Evolutionary conservation across 2,329 filamentous ascomycete species (phyloP).

Genomic region (Byssochlamys sp.): DNA sequence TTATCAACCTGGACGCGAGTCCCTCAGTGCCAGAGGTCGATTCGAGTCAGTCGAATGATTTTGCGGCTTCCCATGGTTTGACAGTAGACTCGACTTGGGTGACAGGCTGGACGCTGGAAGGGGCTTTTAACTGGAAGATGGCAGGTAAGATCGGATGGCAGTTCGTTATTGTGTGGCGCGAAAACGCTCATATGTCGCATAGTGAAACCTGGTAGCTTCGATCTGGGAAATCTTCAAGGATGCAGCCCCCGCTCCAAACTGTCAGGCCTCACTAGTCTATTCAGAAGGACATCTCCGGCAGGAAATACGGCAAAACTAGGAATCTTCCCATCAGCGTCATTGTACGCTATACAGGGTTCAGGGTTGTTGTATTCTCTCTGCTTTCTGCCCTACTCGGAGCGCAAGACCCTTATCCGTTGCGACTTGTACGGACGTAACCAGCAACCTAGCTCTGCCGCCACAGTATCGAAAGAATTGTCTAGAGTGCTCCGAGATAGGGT

Average conservation of each 20-base stretch:
- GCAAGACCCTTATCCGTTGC: constrained; percentile 20
- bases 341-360: constrained; percentile 12
- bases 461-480: constrained; percentile 1
- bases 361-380: constrained; percentile 16
- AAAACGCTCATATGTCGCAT: neutral
- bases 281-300: neutral
- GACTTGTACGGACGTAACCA: constrained; percentile 16
- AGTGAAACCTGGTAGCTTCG: neutral
- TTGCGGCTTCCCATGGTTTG: constrained; percentile 7
- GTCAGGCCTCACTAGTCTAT: neutral
- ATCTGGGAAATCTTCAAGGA: neutral
- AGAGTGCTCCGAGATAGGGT: constrained; percentile 1
- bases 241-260: neutral
- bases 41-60: constrained; percentile 2
- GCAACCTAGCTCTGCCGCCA: neutral
- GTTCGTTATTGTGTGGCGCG: neutral
- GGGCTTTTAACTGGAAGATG: constrained; percentile 26
- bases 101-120: constrained; percentile 17
- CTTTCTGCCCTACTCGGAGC: constrained; percentile 17
- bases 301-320: neutral
- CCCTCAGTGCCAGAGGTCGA: constrained; percentile 3
- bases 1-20: constrained; percentile 18
- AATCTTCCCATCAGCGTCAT: constrained; percentile 17
- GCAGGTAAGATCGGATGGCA: constrained; percentile 11
- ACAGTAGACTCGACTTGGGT: constrained; percentile 14